phyloP scores from a whole-genome alignment of 495 filamentous ascomycete species.

The Rhizodiscina lignyota region DNA sequence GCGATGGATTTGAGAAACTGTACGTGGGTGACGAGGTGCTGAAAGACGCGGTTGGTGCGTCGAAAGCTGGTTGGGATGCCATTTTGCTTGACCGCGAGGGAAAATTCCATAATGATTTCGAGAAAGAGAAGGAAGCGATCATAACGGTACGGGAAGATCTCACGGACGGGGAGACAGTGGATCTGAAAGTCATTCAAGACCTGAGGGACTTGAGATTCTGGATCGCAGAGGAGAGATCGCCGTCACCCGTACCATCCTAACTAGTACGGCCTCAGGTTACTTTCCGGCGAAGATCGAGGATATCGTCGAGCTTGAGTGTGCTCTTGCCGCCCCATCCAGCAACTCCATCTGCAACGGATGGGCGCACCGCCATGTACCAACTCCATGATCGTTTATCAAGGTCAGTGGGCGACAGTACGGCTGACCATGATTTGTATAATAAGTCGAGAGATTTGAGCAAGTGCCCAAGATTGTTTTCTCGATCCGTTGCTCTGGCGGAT shows the following conservation, averaged over 20 bases:
- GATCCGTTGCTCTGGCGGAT: conserved; percentile 32
- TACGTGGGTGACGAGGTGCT: conserved; percentile 52
- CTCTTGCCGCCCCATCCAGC: conserved; percentile 74
- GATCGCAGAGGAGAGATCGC: conserved; percentile 1
- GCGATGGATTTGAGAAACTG: conserved; percentile 28
- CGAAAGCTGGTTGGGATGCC: conserved; percentile 45
- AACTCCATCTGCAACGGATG: conserved; percentile 51
- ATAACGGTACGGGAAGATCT: not conserved
- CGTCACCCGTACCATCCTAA: too few species aligned
- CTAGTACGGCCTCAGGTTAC: too few species aligned
- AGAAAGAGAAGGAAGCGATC: not conserved
- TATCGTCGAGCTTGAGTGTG: conserved; percentile 42
- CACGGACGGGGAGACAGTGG: not conserved
- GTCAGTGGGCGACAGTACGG: conserved; percentile 36
- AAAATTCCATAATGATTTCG: conserved; percentile 2
- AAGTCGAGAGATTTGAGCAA: conserved; percentile 50
- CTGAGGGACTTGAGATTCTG: conserved; percentile 3
- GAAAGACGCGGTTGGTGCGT: conserved; percentile 46
- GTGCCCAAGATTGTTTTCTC: conserved; percentile 46
- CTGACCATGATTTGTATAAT: conserved; percentile 53
- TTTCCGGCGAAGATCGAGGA: conserved; percentile 40
- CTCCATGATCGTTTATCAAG: conserved; percentile 60
- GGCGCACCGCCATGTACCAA: conserved; percentile 64
- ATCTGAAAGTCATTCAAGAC: conserved; percentile 5
- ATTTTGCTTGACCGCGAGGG: conserved; percentile 29